These are phyloP conservation scores for Globisporangium polare DNA, from an alignment of 352 stramenopile genomes.

Conservation along the genomic window DNA sequence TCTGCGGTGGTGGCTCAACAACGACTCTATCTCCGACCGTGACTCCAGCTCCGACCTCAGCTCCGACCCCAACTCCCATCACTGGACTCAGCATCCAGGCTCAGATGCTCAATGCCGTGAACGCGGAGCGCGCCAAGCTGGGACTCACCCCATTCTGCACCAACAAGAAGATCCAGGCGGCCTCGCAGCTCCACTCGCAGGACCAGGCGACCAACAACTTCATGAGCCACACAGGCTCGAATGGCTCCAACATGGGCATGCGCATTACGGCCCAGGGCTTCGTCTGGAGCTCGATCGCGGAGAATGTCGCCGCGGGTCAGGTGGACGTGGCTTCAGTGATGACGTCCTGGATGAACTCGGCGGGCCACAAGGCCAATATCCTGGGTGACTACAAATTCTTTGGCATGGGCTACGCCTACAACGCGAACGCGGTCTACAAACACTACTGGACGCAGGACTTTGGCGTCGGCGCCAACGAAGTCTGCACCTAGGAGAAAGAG, in stretches of 20 bases:
- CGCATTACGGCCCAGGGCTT: conserved; percentile 24
- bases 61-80: not conserved
- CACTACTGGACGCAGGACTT: conserved; percentile 69
- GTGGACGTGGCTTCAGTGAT: conserved; percentile 16
- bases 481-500: not conserved
- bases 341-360: conserved; percentile 14
- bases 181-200: conserved; percentile 23
- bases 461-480: conserved; percentile 7
- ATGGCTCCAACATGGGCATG: conserved; percentile 14
- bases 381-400: conserved; percentile 26
- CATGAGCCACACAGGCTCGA: conserved; percentile 28
- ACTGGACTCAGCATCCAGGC: not conserved
- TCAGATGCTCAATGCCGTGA: conserved; percentile 18
- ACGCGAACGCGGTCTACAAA: conserved; percentile 21
- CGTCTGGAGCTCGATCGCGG: conserved; percentile 16
- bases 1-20: not conserved
- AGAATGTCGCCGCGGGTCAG: conserved; percentile 23
- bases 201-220: conserved; percentile 24
- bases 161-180: conserved; percentile 30
- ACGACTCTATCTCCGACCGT: not conserved
- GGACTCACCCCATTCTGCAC: conserved; percentile 11
- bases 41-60: not conserved
- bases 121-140: conserved; percentile 11
- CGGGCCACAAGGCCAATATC: conserved; percentile 5
- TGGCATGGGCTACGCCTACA: conserved; percentile 47